Evolutionary conservation across 192 early-diverging fungal species (phyloP), one percentile per base, ranked within the genome.

Genomic region (Linnemannia elongata): DNA sequence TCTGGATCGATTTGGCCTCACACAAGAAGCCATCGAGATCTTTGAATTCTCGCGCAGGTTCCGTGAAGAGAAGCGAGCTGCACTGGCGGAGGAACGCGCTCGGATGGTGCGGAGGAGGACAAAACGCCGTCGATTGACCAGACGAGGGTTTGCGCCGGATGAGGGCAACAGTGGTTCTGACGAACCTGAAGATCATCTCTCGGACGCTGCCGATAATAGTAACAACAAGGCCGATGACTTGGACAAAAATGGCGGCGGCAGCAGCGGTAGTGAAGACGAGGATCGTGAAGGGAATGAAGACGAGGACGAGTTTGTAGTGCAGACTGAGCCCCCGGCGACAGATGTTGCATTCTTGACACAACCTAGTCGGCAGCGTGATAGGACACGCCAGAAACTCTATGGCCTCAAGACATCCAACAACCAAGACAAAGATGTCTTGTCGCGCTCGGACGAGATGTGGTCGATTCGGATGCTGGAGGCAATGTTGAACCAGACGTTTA

Each of bases 21-120:
- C 42, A 41, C n/a, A 86, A 27, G 83, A 86, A 39, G 75, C 83
- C 17, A 80, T 86, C 45, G 83, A 75, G 63, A 86, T 86, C 22
- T 86, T 86, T 74, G 83, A 86, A 41, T 86, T 86, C 35, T 86
- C 83, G 13, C 69, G 83, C 39, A 75, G 71, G 1, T 86, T 86
- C 39, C 74, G 79, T 24, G 75, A 77, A 47, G 75, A 80, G 45
- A 86, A 86, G 33, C 78, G 69, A 0, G 78, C 66, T 35, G 83
- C 83, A 1, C 70, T 69, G 22, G 44, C 35, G 0, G 5, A 52
- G 3, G 83, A 86, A 54, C 52, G 80, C 39, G 54, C 39, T 22
- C 54, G 47, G 22, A 36, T 81, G 30, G 77, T 68, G 60, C 70
- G 63, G 30, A 75, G 83, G 6, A 72, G 75, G 60, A 69, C 27